Evolutionary conservation across 331 rosid species (phyloP).

Genomic region (Malus hybrid): DNA sequence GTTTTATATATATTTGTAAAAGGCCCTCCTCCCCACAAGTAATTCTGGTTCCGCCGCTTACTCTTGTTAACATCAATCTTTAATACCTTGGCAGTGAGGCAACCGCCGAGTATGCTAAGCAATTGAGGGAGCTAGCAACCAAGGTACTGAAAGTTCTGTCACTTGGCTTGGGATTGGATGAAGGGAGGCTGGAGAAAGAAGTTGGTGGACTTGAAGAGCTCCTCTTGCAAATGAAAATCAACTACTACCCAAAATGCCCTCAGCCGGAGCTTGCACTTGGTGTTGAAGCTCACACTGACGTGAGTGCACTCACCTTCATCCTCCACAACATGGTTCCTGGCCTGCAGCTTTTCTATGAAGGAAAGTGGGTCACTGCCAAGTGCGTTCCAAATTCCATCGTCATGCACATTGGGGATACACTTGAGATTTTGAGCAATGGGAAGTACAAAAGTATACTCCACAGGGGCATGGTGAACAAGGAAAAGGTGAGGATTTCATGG

Average conservation of each 20-base stretch:
- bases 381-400: conserved; percentile 68
- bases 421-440: conserved; percentile 74
- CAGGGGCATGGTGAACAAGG: conserved; percentile 74
- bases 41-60: too few relatives aligned
- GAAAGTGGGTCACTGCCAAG: conserved; percentile 69
- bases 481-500: conserved; percentile 84
- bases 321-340: conserved; percentile 94
- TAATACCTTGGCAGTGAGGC: conserved; percentile 30
- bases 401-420: conserved; percentile 83
- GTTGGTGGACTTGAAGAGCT: conserved; percentile 80
- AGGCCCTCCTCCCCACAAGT: too few relatives aligned
- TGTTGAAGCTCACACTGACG: conserved; percentile 81
- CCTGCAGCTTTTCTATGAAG: conserved; percentile 59
- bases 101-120: conserved; percentile 58
- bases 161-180: conserved; percentile 61
- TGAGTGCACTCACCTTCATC: conserved; percentile 73
- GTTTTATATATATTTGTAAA: too few relatives aligned
- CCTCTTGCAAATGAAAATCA: conserved; percentile 70
- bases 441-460: conserved; percentile 81
- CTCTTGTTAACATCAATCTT: too few relatives aligned
- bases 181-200: conserved; percentile 67
- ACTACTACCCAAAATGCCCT: conserved; percentile 80
- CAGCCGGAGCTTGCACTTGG: conserved; percentile 86
- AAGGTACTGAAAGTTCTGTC: conserved; percentile 43
- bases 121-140: conserved; percentile 45